Evolutionary conservation across 768 basidiomycete species (phyloP).

Genomic region (Dentipellis sp.): DNA sequence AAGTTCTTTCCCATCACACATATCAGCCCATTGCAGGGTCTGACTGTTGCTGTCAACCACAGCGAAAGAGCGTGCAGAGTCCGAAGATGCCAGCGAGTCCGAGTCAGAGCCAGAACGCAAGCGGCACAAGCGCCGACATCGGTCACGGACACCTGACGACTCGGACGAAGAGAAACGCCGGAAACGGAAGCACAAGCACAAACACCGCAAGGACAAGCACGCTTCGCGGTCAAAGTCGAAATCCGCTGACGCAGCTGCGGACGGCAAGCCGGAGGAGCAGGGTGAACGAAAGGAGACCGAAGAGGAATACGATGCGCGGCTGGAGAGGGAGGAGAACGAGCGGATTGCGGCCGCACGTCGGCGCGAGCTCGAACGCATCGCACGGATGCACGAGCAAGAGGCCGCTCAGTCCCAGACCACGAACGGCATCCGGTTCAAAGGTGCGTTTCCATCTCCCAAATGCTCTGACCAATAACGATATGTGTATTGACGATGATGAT

Average conservation of each 20-base stretch:
- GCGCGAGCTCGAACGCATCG: slow-evolving; percentile 41
- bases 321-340: slow-evolving; percentile 61
- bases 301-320: slow-evolving; percentile 61
- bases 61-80: slow-evolving; percentile 7
- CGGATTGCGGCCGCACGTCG: slow-evolving; percentile 38
- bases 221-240: slow-evolving; percentile 8
- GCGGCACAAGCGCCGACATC: slow-evolving; percentile 11
- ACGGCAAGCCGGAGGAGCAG: not conserved
- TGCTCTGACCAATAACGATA: not conserved
- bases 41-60: not conserved
- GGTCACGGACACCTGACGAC: slow-evolving; percentile 7
- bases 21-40: too few species aligned
- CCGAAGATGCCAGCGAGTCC: slow-evolving; percentile 8
- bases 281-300: slow-evolving; percentile 40
- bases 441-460: slow-evolving; percentile 20
- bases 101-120: slow-evolving; percentile 7
- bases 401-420: slow-evolving; percentile 19
- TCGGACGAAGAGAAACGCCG: slow-evolving; percentile 10
- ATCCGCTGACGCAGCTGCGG: not conserved
- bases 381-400: slow-evolving; percentile 26
- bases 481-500: not conserved
- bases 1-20: slow-evolving; percentile 7
- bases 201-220: slow-evolving; percentile 20
- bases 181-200: slow-evolving; percentile 19
- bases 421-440: slow-evolving; percentile 58